Evolutionary conservation across 1,139 yeast species (phyloP), one percentile per base, ranked within the genome.

Genomic region (Candida labiduridarum): DNA sequence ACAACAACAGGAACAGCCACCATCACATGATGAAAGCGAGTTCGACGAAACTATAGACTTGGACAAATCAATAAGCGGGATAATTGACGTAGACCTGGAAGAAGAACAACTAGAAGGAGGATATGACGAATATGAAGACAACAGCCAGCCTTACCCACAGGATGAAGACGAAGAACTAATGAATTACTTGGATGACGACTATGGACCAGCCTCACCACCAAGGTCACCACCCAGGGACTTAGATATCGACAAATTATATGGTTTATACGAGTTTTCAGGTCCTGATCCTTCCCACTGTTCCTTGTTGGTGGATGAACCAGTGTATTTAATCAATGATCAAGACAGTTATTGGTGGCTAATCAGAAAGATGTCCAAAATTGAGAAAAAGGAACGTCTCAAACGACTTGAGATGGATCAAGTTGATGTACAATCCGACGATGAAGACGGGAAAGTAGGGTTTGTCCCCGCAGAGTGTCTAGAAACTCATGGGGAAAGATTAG

Each of bases 331-430:
- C 35, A 92, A 91, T 62, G 99, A 94, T 63, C 85, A 88, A 51
- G 97, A 94, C 67, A 82, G 90, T 53, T 94, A 94, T 70, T 94
- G 99, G 99, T 94, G 99, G 99, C 72, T 92, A 12, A 92, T 94
- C 29, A 79, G 85, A 52, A 83, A 89, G 58, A 76, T 85, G 51
- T 76, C 78, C 45, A 72, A 68, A 49, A 59, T 60, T 15, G 80
- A 76, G 55, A 59, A 75, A n/a, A 56, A 60, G 3, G 48, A 58
- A 19, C 29, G 50, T 40, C 22, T 29, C 12, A 47, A 41, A 14
- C 43, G 45, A 27, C 48, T 45, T 14, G 52, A 53, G 11, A 50
- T 48, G 6, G 52, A 45, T 3, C 41, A 44, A 6, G 18, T 35
- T 2, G 66, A 64, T n/a, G 52, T 61, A 2, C 45, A 50, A 10